A percentile compares a stretch with the other conserved stretches of the same genome.
These are phyloP conservation scores for Candida patagonica DNA, from an alignment of 805 yeast genomes.

Conservation along the genomic window DNA sequence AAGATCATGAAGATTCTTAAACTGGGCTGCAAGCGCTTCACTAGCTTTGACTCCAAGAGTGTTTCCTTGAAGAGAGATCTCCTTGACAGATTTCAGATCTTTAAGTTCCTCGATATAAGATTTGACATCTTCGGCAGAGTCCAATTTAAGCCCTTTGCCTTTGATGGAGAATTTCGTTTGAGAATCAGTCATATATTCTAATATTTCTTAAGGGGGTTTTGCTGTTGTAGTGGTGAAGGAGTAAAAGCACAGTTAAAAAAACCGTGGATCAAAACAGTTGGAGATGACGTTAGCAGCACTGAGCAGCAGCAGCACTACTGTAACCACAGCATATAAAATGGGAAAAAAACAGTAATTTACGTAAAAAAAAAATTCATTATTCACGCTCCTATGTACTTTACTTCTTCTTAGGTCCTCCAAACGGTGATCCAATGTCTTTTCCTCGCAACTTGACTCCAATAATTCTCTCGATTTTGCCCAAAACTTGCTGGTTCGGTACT, in stretches of 20 bases:
- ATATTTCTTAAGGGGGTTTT: too few species aligned
- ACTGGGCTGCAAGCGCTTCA: constrained; percentile 53
- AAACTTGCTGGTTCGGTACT: constrained; percentile 88
- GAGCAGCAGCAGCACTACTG: too few species aligned
- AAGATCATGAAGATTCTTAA: constrained; percentile 32
- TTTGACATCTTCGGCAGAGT: constrained; percentile 60
- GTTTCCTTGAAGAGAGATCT: constrained; percentile 82
- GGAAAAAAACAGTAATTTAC: background rate
- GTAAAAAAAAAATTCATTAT: background rate
- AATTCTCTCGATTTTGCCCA: constrained; percentile 87
- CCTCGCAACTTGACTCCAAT: constrained; percentile 94
- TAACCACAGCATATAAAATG: background rate
- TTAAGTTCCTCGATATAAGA: constrained; percentile 55
- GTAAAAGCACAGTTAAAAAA: too few species aligned
- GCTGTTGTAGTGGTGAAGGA: too few species aligned
- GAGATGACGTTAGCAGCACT: too few species aligned
- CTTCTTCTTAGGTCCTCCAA: constrained; percentile 40
- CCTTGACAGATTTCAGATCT: constrained; percentile 31
- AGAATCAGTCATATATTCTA: too few species aligned
- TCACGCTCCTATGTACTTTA: constrained; percentile 6
- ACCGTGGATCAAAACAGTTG: too few species aligned
- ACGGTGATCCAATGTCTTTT: constrained; percentile 86
- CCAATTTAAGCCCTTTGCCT: constrained; percentile 69
- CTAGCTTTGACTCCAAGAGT: constrained; percentile 92
- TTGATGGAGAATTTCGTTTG: constrained; percentile 31